A percentile compares a stretch with the other conserved stretches of the same genome.
Conservation (phyloP, 148 eudicot genomes). For the Gaultheria prostrata region DNA sequence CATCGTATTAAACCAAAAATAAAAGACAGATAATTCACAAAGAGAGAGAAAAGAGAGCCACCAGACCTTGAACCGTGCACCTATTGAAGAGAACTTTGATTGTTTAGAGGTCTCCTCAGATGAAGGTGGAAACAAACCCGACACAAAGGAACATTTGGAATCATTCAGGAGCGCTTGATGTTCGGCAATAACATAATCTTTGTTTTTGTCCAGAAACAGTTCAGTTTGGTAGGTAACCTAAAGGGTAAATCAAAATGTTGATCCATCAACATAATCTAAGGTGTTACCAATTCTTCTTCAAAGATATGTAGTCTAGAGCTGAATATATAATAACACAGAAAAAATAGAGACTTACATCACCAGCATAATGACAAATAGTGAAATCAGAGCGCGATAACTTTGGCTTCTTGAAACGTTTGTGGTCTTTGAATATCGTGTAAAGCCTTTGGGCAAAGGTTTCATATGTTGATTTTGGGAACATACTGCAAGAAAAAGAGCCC, state of each 20-base stretch:
- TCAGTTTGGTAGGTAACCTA: slow-evolving; percentile 98
- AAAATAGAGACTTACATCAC: slow-evolving; percentile 69
- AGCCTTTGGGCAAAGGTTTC: slow-evolving; percentile 97
- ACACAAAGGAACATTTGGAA: slow-evolving; percentile 74
- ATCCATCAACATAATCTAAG: background rate
- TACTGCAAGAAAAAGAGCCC: slow-evolving; percentile 40
- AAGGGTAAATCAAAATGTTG: slow-evolving; percentile 12
- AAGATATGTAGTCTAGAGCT: background rate
- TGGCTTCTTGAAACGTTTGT: slow-evolving; percentile 89
- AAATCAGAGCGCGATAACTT: slow-evolving; percentile 92
- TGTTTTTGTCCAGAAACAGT: slow-evolving; percentile 86
- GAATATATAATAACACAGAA: background rate
- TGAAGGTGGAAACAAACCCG: slow-evolving; percentile 67
- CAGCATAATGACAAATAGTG: slow-evolving; percentile 95
- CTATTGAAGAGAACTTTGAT: slow-evolving; percentile 95
- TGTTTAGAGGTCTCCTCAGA: slow-evolving; percentile 92
- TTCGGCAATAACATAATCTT: slow-evolving; percentile 96
- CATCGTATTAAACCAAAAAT: background rate
- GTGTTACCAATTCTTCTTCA: background rate
- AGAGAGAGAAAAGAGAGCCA: slow-evolving; percentile 12
- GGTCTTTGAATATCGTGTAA: slow-evolving; percentile 81
- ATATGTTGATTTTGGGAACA: slow-evolving; percentile 98
- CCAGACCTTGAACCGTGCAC: slow-evolving; percentile 87
- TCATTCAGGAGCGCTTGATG: slow-evolving; percentile 83
- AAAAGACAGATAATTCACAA: background rate